Evolutionary conservation across 148 eudicot species (phyloP).

Genomic region (Vaccinium vitisidaea): DNA sequence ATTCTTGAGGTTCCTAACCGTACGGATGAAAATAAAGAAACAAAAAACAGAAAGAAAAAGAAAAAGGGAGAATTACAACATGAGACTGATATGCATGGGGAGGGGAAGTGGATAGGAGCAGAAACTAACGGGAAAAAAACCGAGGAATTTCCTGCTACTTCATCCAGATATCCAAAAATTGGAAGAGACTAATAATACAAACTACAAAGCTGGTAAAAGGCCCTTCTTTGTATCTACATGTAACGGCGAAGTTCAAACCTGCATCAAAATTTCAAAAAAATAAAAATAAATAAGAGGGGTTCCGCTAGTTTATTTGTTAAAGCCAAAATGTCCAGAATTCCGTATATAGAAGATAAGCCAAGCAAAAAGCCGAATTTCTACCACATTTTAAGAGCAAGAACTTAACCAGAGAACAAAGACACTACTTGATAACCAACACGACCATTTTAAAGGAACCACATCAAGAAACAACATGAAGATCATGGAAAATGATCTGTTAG

Average conservation of each 20-base stretch:
- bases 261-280: slow-evolving; percentile 1
- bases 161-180: slow-evolving; percentile 5
- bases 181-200: neutral
- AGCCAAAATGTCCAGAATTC: neutral
- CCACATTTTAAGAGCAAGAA: neutral
- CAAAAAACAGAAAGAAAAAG: neutral
- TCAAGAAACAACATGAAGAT: neutral
- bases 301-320: neutral
- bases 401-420: neutral
- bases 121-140: neutral
- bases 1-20: neutral
- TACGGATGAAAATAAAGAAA: neutral
- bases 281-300: neutral
- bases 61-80: neutral
- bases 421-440: neutral
- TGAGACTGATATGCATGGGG: slow-evolving; percentile 7
- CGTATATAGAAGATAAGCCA: neutral
- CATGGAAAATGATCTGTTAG: neutral
- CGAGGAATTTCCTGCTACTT: slow-evolving; percentile 16
- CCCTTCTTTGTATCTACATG: neutral
- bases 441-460: neutral
- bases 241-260: slow-evolving; percentile 6
- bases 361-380: neutral
- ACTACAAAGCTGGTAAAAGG: neutral
- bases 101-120: slow-evolving; percentile 8